Evolutionary conservation across 768 basidiomycete species (phyloP).

Genomic region (Glaciozyma martinii): DNA sequence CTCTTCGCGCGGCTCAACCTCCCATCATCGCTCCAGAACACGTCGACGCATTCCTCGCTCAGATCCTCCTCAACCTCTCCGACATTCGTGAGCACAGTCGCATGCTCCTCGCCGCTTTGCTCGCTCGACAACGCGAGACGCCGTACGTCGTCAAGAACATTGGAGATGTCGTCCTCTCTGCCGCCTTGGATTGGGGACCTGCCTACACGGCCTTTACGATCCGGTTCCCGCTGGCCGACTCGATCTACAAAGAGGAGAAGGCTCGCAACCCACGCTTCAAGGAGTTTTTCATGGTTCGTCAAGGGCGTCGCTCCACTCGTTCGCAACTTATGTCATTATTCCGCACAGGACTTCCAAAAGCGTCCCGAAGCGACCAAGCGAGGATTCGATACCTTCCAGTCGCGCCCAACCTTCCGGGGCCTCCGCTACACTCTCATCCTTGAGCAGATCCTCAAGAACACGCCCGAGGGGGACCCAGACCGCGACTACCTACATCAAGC

Average conservation of each 20-base stretch:
- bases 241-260: conserved; percentile 73
- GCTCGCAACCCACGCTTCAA: conserved; percentile 72
- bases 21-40: conserved; percentile 56
- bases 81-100: conserved; percentile 77
- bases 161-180: conserved; percentile 79
- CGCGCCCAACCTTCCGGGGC: conserved; percentile 80
- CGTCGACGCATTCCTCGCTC: conserved; percentile 75
- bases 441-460: conserved; percentile 67
- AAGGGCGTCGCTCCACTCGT: not conserved
- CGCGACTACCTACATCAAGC: conserved; percentile 71
- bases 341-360: conserved; percentile 14
- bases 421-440: conserved; percentile 80
- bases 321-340: not conserved
- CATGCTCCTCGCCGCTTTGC: conserved; percentile 72
- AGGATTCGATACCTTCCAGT: conserved; percentile 88
- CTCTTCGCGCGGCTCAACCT: conserved; percentile 61
- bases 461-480: conserved; percentile 58
- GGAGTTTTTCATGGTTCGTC: conserved; percentile 71
- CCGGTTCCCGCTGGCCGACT: conserved; percentile 61
- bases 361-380: conserved; percentile 44
- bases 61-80: conserved; percentile 79
- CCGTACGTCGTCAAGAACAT: conserved; percentile 67
- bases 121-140: conserved; percentile 74
- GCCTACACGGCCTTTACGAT: conserved; percentile 67
- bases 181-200: conserved; percentile 75